Evolutionary conservation across 176 grass and related monocot genomes (phyloP).

Genomic region (Eremochloa ophiuroides): DNA sequence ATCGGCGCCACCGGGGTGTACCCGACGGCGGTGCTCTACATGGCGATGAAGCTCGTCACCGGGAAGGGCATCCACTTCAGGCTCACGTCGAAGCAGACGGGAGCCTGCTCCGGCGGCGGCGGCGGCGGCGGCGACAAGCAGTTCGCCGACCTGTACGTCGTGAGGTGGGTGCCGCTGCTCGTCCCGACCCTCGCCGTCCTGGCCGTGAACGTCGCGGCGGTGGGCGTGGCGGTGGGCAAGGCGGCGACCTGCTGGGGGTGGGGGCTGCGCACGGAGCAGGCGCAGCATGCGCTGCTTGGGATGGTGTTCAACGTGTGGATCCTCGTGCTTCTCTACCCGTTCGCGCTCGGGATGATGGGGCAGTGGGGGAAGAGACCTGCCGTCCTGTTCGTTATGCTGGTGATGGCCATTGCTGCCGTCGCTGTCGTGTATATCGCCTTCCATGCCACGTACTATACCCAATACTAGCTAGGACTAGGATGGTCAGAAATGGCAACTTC

Average conservation of each 20-base stretch:
- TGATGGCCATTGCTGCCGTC: slow-evolving; percentile 9
- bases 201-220: slow-evolving; percentile 26
- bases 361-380: slow-evolving; percentile 31
- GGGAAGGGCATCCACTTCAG: slow-evolving; percentile 44
- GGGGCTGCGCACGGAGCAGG: slow-evolving; percentile 18
- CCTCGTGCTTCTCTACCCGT: slow-evolving; percentile 48
- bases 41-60: slow-evolving; percentile 38
- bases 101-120: slow-evolving; percentile 13
- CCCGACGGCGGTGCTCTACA: slow-evolving; percentile 45
- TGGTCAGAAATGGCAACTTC: slow-evolving; percentile 3
- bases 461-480: too few relatives aligned
- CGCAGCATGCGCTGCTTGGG: slow-evolving; percentile 14
- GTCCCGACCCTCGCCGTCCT: slow-evolving; percentile 21
- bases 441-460: slow-evolving; percentile 3
- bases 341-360: slow-evolving; percentile 43
- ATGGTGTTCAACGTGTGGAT: slow-evolving; percentile 52
- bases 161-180: slow-evolving; percentile 39
- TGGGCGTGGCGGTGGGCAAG: slow-evolving; percentile 32
- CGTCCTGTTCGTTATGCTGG: slow-evolving; percentile 7
- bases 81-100: slow-evolving; percentile 48
- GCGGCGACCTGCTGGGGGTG: slow-evolving; percentile 9
- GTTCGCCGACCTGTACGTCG: slow-evolving; percentile 40
- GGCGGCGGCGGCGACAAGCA: slow-evolving; percentile 21
- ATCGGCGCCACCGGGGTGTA: slow-evolving; percentile 37
- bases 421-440: slow-evolving; percentile 2